phyloP scores from a whole-genome alignment of 495 filamentous ascomycete species.

The Podospora australis region DNA sequence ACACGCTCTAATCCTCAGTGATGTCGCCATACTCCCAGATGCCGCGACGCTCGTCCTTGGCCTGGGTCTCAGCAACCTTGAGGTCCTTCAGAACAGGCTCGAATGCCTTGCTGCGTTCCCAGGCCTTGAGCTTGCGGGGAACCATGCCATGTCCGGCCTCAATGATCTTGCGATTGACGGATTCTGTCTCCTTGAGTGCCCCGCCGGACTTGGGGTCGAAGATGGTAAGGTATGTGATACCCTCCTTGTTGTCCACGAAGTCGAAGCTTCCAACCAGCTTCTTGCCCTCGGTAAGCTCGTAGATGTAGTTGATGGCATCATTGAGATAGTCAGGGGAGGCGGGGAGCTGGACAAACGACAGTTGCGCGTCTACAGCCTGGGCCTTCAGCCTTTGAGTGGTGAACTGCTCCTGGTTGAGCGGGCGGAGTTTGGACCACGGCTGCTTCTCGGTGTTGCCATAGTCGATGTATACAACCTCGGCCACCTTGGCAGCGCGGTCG shows the following conservation, averaged over 20 bases:
- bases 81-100: constrained; percentile 62
- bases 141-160: constrained; percentile 83
- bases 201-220: constrained; percentile 65
- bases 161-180: constrained; percentile 80
- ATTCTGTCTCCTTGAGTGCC: constrained; percentile 44
- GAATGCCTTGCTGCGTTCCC: constrained; percentile 66
- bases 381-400: constrained; percentile 67
- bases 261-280: constrained; percentile 89
- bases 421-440: constrained; percentile 74
- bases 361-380: constrained; percentile 79
- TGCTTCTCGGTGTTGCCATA: constrained; percentile 90
- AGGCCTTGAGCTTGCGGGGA: constrained; percentile 77
- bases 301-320: constrained; percentile 68
- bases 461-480: constrained; percentile 90
- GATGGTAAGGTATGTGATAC: constrained; percentile 74
- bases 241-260: constrained; percentile 63
- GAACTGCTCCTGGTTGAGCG: constrained; percentile 74
- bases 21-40: constrained; percentile 99
- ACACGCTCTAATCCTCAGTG: constrained; percentile 66
- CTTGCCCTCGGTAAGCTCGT: constrained; percentile 56
- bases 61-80: constrained; percentile 60
- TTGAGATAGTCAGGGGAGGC: constrained; percentile 66
- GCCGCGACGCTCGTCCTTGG: constrained; percentile 68
- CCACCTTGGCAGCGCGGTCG: constrained; percentile 79
- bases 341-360: constrained; percentile 88